Evolutionary conservation across 1,139 yeast species (phyloP).

Genomic region (Yamadazyma triangularis): DNA sequence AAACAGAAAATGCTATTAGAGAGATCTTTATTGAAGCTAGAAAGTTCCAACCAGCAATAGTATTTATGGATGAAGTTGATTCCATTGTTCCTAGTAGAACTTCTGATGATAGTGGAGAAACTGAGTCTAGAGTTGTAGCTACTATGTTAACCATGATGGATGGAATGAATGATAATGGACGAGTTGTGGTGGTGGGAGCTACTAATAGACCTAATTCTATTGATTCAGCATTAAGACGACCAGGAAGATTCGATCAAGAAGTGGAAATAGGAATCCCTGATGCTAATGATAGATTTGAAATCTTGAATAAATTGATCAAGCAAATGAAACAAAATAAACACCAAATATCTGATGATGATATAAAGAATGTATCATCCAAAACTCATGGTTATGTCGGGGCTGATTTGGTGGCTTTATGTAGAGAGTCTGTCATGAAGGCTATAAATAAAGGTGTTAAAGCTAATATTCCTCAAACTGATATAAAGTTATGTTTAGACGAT

Average conservation of each 20-base stretch:
- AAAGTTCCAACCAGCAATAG: constrained; percentile 77
- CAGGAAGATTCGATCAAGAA: constrained; percentile 87
- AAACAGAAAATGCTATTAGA: constrained; percentile 80
- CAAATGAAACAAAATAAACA: constrained; percentile 58
- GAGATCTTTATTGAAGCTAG: constrained; percentile 82
- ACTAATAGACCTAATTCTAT: constrained; percentile 74
- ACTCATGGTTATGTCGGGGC: constrained; percentile 72
- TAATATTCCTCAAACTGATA: constrained; percentile 17
- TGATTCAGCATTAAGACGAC: constrained; percentile 52
- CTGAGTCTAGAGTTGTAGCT: constrained; percentile 85
- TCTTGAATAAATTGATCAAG: constrained; percentile 55
- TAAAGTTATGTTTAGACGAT: constrained; percentile 43
- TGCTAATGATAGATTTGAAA: constrained; percentile 59
- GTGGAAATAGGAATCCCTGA: constrained; percentile 79
- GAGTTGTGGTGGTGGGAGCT: constrained; percentile 78
- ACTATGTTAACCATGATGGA: constrained; percentile 87
- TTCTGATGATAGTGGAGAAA: constrained; percentile 83
- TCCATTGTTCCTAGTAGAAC: constrained; percentile 81
- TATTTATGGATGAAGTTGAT: constrained; percentile 90
- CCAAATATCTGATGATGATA: constrained; percentile 47
- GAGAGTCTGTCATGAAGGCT: constrained; percentile 86
- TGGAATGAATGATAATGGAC: constrained; percentile 68
- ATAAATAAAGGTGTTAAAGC: constrained; percentile 53
- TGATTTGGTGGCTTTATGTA: constrained; percentile 78
- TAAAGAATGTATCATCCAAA: constrained; percentile 56